phyloP scores from a whole-genome alignment of 2,329 filamentous ascomycete genomes.

The Penicillium sp. region DNA sequence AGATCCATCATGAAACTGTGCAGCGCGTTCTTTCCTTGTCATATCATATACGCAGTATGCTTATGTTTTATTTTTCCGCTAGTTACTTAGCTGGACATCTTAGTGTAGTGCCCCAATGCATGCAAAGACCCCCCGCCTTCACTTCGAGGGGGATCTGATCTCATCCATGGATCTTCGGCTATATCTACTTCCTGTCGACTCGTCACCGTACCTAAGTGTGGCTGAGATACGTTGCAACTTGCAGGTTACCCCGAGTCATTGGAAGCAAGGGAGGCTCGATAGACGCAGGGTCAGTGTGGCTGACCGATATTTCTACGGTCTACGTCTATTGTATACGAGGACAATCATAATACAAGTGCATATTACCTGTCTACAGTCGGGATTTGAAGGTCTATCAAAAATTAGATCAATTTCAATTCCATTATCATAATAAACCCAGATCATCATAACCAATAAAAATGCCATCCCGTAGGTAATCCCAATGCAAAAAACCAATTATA shows the following conservation, averaged over 20 bases:
- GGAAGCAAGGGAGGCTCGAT: slow-evolving; percentile 3
- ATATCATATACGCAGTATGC: too few species aligned
- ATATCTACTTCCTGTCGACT: not conserved
- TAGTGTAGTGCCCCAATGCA: not conserved
- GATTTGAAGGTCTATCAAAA: not conserved
- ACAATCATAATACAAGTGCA: not conserved
- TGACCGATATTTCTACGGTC: not conserved
- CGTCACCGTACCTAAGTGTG: not conserved
- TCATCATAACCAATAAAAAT: not conserved
- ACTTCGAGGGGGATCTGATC: not conserved
- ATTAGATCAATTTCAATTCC: not conserved
- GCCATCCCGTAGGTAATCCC: not conserved
- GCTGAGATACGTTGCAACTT: not conserved
- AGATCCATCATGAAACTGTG: slow-evolving; percentile 4
- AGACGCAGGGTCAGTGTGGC: not conserved
- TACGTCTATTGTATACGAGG: not conserved
- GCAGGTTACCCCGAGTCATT: not conserved
- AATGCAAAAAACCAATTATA: slow-evolving; percentile 8
- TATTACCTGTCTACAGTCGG: slow-evolving; percentile 3
- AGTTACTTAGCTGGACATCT: not conserved
- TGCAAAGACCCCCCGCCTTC: too few species aligned
- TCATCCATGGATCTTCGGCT: not conserved
- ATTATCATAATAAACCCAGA: not conserved
- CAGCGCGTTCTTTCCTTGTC: not conserved
- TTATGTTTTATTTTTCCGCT: not conserved